Base-by-base conservation (phyloP, 306 rosid genomes). In the Trichosanthes truncata region DNA sequence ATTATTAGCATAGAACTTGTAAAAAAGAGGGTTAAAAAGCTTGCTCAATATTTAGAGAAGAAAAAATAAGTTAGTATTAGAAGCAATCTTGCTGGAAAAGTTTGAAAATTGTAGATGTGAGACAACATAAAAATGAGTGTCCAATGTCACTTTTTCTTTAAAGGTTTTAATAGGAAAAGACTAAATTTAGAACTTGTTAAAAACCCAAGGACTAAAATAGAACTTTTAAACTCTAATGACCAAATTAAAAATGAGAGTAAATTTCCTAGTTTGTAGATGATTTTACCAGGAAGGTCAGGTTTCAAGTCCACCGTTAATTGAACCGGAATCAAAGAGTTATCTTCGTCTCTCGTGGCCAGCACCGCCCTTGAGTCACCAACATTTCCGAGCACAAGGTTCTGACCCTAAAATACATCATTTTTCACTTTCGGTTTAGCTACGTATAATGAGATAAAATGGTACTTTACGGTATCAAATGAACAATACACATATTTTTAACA, bases 311-410 rank as follows among this genome's bases (percentile, higher is more conserved):
- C 87, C 1, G 90, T 87, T 80, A 87, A 74, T 36, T 87, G 90
- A 17, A 83, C 56, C 41, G 90, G 82, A 74, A 83, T 78, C 87
- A 85, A 62, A 76, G 84, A 83, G 57, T 80, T 69, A 55, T 83
- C 84, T 31, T 81, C 45, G 14, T 87, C 89, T 45, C 84, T 83
- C 5, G 89, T 85, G 48, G 87, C 90, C 79, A 87, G 81, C 48
- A 87, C 89, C 15, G 89, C 90, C 60, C 90, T 87, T 1, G 90
- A 87, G 45, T 87, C 90, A 36, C 90, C 90, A 35, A 87, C 87
- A 82, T 87, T 87, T 57, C 89, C 90, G 25, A 87, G 73, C 33
- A 87, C 78, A 74, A 87, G 82, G 79, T 85, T 76, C 78, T 77
- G 84, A 77, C 85, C 90, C 89, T 73, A 35, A 7, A 73, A 73